These are phyloP conservation scores for Vicia sativa DNA, from an alignment of 306 rosid genomes.

Conservation along the genomic window DNA sequence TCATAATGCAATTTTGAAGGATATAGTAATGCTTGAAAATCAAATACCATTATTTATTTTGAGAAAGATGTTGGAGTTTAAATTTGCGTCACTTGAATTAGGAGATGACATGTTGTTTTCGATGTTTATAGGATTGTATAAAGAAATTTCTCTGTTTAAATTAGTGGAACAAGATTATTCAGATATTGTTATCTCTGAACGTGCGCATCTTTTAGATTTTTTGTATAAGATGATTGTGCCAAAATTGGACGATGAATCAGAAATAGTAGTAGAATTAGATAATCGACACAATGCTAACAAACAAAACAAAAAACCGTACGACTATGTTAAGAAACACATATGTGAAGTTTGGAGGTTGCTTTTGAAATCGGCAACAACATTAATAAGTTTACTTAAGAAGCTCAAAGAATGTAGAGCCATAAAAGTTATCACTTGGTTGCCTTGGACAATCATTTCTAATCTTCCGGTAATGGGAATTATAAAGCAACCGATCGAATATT, in stretches of 20 bases:
- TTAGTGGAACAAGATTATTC: constrained; percentile 39
- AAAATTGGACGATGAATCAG: constrained; percentile 41
- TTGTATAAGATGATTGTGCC: constrained; percentile 67
- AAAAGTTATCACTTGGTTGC: constrained; percentile 53
- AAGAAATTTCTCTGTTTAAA: constrained; percentile 66
- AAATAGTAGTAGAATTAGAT: constrained; percentile 26
- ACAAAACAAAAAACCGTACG: constrained; percentile 33
- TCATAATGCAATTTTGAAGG: constrained; percentile 71
- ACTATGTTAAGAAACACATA: constrained; percentile 32
- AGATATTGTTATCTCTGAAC: constrained; percentile 45
- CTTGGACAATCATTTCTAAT: constrained; percentile 68
- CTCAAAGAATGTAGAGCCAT: constrained; percentile 55
- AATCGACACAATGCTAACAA: constrained; percentile 31
- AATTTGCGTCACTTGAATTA: constrained; percentile 46
- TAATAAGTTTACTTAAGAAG: constrained; percentile 45
- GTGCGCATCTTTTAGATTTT: constrained; percentile 73
- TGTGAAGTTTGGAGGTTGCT: constrained; percentile 48
- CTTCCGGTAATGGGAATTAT: constrained; percentile 47
- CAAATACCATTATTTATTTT: constrained; percentile 78
- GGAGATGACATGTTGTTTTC: constrained; percentile 55
- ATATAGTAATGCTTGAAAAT: constrained; percentile 80
- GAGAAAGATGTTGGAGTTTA: constrained; percentile 71
- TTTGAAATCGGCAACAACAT: constrained; percentile 47
- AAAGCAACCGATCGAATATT: constrained; percentile 47
- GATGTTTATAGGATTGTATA: constrained; percentile 59